Percentiles rank a stretch among this genome's conserved stretches.
phyloP scores from a whole-genome alignment of 805 yeast genomes.

The Wickerhamiella brachini region DNA sequence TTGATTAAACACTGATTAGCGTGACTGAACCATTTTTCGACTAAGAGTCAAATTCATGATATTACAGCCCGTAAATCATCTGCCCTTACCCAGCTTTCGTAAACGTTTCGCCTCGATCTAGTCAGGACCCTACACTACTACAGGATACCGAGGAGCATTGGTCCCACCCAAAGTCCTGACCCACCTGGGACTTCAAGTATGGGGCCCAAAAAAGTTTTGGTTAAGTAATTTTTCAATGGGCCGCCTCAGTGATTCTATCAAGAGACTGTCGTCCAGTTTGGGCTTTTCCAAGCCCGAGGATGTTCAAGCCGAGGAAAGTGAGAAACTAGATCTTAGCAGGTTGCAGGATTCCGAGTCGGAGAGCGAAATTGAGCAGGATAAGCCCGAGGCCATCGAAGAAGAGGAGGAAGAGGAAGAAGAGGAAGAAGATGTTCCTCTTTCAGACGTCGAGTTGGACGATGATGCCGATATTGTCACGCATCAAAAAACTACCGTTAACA shows the following conservation, averaged over 20 bases:
- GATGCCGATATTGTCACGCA: slow-evolving; percentile 92
- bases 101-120: no score
- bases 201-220: slow-evolving; percentile 2
- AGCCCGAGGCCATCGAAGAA: slow-evolving; percentile 23
- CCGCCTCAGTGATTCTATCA: slow-evolving; percentile 17
- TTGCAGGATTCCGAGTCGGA: slow-evolving; percentile 26
- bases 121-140: no score
- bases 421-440: slow-evolving; percentile 71
- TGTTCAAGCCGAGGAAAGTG: slow-evolving; percentile 23
- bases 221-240: slow-evolving; percentile 11
- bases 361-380: slow-evolving; percentile 22
- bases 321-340: slow-evolving; percentile 19
- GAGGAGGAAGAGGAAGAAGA: slow-evolving; percentile 40
- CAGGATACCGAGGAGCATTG: no score
- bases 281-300: slow-evolving; percentile 11
- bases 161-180: no score
- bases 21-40: no score
- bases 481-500: slow-evolving; percentile 79
- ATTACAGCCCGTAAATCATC: no score
- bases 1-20: no score
- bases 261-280: slow-evolving; percentile 13
- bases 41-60: no score
- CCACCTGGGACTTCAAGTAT: background rate
- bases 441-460: slow-evolving; percentile 84
- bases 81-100: no score